Conservation (phyloP, 805 yeast genomes). For the Candida loeiensis region DNA sequence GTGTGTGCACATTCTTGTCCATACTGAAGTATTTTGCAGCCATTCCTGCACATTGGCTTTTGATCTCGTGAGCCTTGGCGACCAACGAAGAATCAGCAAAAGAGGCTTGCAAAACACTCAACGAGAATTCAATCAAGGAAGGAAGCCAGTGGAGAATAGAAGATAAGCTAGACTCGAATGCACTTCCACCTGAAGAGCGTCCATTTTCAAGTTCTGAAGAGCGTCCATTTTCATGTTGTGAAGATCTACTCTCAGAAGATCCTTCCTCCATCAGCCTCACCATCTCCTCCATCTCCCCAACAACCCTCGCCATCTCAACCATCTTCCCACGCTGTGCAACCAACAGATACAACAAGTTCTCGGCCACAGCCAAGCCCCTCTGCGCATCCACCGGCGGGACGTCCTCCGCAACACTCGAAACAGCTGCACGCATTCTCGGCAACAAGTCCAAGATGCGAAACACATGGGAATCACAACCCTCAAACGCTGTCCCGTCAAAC, state of each 20-base stretch:
- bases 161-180: too few species aligned
- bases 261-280: neutral
- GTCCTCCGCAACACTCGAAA: constrained; percentile 61
- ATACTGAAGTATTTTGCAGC: neutral
- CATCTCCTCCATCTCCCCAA: neutral
- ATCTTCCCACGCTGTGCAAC: constrained; percentile 1
- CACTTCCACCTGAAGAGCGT: too few species aligned
- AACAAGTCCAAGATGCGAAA: constrained; percentile 72
- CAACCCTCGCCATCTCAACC: neutral
- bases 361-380: constrained; percentile 72
- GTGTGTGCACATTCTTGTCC: neutral
- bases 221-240: too few species aligned
- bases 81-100: neutral
- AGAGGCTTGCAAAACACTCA: neutral
- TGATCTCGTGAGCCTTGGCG: too few species aligned
- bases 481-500: constrained; percentile 35
- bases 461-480: constrained; percentile 49
- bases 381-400: constrained; percentile 71
- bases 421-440: constrained; percentile 71
- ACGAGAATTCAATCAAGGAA: constrained; percentile 2
- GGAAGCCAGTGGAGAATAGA: constrained; percentile 2
- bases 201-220: too few species aligned
- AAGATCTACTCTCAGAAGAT: too few species aligned
- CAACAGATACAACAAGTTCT: constrained; percentile 52
- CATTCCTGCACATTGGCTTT: neutral